Conservation (phyloP, 352 stramenopile genomes). For the Phytopythium litorale region DNA sequence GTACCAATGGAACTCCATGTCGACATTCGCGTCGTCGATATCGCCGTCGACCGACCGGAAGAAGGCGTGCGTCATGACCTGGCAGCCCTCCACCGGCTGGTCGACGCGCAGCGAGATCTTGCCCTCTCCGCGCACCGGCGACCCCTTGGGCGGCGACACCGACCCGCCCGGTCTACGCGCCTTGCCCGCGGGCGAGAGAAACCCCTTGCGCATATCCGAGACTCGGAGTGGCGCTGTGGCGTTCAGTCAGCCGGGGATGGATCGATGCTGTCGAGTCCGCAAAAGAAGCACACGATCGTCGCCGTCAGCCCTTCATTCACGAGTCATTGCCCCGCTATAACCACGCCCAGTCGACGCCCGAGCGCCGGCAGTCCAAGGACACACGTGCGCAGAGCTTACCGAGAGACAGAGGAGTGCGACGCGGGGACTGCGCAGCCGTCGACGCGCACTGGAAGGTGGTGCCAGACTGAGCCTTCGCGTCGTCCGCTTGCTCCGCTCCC, state of each 20-base stretch:
- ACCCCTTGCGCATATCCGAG: constrained; percentile 27
- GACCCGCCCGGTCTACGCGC: constrained; percentile 12
- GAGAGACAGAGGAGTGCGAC: neutral
- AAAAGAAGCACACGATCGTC: neutral
- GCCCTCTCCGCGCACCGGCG: constrained; percentile 55
- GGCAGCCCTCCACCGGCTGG: constrained; percentile 64
- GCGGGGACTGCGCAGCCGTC: neutral
- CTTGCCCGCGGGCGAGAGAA: constrained; percentile 21
- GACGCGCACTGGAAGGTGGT: neutral
- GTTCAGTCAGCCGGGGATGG: neutral
- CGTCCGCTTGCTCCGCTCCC: neutral
- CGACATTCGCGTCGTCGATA: constrained; percentile 68
- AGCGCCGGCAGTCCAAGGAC: neutral
- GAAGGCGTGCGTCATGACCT: constrained; percentile 75
- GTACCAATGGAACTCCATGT: constrained; percentile 71
- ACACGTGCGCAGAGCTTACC: neutral
- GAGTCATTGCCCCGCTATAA: neutral
- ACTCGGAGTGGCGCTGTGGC: neutral
- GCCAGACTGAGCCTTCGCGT: neutral
- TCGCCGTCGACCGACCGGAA: constrained; percentile 65
- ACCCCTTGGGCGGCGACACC: constrained; percentile 45
- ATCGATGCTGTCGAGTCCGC: no score
- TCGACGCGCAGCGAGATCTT: constrained; percentile 76
- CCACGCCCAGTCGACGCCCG: neutral
- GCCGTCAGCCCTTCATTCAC: neutral